Conservation (phyloP, 2,329 filamentous ascomycete genomes). For the Alternaria sp. region DNA sequence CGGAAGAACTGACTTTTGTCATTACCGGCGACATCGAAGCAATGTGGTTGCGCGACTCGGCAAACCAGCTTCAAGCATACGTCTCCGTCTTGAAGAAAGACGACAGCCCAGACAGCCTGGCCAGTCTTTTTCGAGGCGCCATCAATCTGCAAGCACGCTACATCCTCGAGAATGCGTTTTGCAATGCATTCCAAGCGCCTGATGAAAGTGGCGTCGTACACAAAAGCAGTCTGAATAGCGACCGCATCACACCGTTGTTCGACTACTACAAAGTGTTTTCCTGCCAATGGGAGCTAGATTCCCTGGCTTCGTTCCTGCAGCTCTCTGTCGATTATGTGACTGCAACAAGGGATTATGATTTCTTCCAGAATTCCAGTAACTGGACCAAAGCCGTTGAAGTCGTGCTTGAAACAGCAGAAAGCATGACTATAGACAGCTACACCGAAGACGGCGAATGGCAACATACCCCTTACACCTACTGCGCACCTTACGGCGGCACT, state of each 20-base stretch:
- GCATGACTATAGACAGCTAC: conserved; percentile 60
- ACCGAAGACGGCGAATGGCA: conserved; percentile 55
- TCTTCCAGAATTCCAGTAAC: conserved; percentile 55
- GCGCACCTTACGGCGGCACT: conserved; percentile 55
- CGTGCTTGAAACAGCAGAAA: conserved; percentile 55
- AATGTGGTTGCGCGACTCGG: conserved; percentile 64
- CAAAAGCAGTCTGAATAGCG: conserved; percentile 50
- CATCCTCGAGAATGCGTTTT: conserved; percentile 66
- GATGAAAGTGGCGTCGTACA: conserved; percentile 54
- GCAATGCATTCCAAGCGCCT: conserved; percentile 63
- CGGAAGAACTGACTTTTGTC: conserved; percentile 65
- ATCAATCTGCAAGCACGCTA: conserved; percentile 78
- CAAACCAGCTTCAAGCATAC: conserved; percentile 77
- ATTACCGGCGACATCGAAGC: conserved; percentile 67
- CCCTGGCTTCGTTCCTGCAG: conserved; percentile 60
- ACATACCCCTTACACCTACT: conserved; percentile 58
- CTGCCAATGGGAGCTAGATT: conserved; percentile 64
- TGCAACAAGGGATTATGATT: conserved; percentile 56
- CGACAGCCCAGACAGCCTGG: conserved; percentile 59
- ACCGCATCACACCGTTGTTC: conserved; percentile 56
- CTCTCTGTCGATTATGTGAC: conserved; percentile 58
- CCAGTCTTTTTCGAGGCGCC: conserved; percentile 72
- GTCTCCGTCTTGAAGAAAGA: conserved; percentile 65
- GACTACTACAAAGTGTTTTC: conserved; percentile 58
- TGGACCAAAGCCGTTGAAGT: conserved; percentile 57